Evolutionary conservation across 768 basidiomycete genomes (phyloP).

Genomic region (Kockovaella imperatae): DNA sequence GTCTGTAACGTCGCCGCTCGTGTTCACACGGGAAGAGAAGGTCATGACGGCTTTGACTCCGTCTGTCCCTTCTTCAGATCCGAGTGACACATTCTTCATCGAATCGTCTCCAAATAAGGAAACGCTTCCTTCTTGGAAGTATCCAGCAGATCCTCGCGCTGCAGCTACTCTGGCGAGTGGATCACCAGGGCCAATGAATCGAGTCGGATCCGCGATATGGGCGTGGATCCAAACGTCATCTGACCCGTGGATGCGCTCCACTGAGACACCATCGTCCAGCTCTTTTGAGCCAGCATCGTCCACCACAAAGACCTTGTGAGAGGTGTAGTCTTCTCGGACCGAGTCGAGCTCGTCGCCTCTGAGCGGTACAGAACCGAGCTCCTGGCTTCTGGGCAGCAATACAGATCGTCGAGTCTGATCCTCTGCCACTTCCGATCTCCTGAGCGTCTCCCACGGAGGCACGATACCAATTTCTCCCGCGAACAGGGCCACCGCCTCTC

Average conservation of each 20-base stretch:
- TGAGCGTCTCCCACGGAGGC: slow-evolving; percentile 36
- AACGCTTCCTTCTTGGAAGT: slow-evolving; percentile 58
- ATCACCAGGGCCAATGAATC: slow-evolving; percentile 65
- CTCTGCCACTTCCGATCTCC: slow-evolving; percentile 8
- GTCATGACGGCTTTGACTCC: slow-evolving; percentile 59
- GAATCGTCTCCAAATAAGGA: slow-evolving; percentile 57
- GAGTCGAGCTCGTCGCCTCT: slow-evolving; percentile 29
- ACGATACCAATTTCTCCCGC: slow-evolving; percentile 66
- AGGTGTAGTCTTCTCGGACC: slow-evolving; percentile 27
- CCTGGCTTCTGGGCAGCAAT: not conserved
- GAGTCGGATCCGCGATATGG: slow-evolving; percentile 88
- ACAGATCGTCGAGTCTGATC: not conserved
- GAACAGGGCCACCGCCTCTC: slow-evolving; percentile 47
- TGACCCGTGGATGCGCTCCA: slow-evolving; percentile 60
- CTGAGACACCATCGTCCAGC: slow-evolving; percentile 85
- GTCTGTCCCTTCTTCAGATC: slow-evolving; percentile 34
- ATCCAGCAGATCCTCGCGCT: slow-evolving; percentile 52
- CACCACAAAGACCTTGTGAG: slow-evolving; percentile 65
- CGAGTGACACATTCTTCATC: slow-evolving; percentile 50
- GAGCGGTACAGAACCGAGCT: slow-evolving; percentile 6
- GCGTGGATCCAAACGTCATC: slow-evolving; percentile 69
- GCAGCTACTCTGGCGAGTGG: slow-evolving; percentile 56
- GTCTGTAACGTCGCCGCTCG: slow-evolving; percentile 59
- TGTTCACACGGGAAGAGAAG: slow-evolving; percentile 66
- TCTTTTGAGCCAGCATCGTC: slow-evolving; percentile 74